Percentiles rank a stretch among this genome's conserved stretches.
Conservation (phyloP, 257 asterid genomes). For the Jacaranda copaia region DNA sequence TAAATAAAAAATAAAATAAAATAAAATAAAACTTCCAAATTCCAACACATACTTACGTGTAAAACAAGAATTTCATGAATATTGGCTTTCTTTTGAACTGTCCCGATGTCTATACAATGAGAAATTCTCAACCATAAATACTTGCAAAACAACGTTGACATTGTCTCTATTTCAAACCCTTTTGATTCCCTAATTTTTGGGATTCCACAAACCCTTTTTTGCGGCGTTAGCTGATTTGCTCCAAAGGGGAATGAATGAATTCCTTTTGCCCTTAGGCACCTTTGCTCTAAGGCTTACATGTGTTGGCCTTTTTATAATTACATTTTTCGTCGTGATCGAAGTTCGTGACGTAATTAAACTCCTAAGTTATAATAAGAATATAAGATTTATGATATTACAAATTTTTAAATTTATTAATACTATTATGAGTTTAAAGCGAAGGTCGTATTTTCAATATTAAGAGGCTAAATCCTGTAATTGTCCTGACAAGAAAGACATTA, state of each 20-base stretch:
- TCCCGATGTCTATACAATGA: slow-evolving; percentile 27
- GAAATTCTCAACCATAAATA: slow-evolving; percentile 17
- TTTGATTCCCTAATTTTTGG: slow-evolving; percentile 14
- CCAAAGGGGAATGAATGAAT: neutral
- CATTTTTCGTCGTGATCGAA: neutral
- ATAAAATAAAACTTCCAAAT: neutral
- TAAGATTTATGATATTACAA: too few relatives aligned
- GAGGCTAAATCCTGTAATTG: too few relatives aligned
- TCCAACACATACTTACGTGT: slow-evolving; percentile 21
- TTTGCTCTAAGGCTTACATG: slow-evolving; percentile 10
- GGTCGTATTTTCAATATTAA: too few relatives aligned
- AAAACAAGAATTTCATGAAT: slow-evolving; percentile 28
- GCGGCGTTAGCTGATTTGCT: slow-evolving; percentile 24
- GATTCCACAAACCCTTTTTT: slow-evolving; percentile 15
- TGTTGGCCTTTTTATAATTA: neutral
- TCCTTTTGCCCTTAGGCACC: neutral
- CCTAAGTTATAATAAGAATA: too few relatives aligned
- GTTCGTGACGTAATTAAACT: too few relatives aligned
- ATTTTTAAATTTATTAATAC: too few relatives aligned
- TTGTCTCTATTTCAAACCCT: slow-evolving; percentile 23
- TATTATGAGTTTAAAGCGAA: too few relatives aligned
- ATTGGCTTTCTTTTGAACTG: slow-evolving; percentile 33
- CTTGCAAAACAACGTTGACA: slow-evolving; percentile 35
- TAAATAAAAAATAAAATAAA: neutral
- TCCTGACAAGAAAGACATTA: too few relatives aligned